phyloP scores from a whole-genome alignment of 164 flowering plant species.

The Magnolia sinica region DNA sequence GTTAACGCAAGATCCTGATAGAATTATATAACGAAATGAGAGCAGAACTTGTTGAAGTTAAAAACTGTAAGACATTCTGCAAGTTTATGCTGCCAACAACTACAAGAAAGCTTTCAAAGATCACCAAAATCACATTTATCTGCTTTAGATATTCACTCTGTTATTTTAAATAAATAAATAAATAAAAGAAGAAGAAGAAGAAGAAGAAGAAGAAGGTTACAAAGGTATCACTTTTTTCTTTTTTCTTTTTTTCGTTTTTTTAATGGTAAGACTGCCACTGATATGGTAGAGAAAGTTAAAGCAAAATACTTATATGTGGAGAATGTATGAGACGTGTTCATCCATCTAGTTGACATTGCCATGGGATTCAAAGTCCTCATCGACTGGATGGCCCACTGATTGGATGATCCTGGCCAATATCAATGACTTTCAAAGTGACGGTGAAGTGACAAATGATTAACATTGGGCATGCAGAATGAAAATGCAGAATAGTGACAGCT shows the following conservation, averaged over 20 bases:
- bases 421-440: too few species aligned
- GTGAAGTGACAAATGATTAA: not conserved
- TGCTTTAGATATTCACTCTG: not conserved
- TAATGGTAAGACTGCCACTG: too few species aligned
- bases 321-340: too few species aligned
- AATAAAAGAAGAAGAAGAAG: too few species aligned
- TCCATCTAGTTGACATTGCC: not conserved
- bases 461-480: not conserved
- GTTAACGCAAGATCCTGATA: conserved; percentile 70
- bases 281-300: too few species aligned
- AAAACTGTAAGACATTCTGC: too few species aligned
- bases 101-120: not conserved
- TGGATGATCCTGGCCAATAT: not conserved
- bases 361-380: not conserved
- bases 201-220: too few species aligned
- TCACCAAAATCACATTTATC: not conserved
- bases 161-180: too few species aligned
- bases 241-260: too few species aligned
- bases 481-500: not conserved
- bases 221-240: too few species aligned
- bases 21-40: conserved; percentile 5
- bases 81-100: not conserved
- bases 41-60: not conserved
- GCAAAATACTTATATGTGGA: too few species aligned
- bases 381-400: not conserved